These are phyloP conservation scores for Lodderomyces beijingensis DNA, from an alignment of 1,139 yeast genomes.

Conservation along the genomic window DNA sequence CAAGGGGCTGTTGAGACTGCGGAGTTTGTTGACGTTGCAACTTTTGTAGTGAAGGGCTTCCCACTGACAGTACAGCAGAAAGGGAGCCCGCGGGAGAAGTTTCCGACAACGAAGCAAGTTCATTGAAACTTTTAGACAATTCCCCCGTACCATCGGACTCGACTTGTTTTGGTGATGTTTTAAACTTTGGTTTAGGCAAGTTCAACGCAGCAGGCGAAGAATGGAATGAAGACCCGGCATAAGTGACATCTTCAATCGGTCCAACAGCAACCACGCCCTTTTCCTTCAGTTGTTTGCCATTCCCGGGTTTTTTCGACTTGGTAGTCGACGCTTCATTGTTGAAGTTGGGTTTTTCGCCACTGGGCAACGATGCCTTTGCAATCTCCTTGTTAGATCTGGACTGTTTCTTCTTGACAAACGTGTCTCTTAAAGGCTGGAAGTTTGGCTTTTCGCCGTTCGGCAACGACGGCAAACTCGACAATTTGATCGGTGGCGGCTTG, in stretches of 20 bases:
- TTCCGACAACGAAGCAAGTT: not conserved
- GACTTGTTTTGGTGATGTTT: slow-evolving; percentile 10
- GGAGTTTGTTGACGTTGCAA: slow-evolving; percentile 7
- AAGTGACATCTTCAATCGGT: slow-evolving; percentile 19
- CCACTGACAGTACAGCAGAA: no score
- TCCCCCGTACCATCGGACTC: slow-evolving; percentile 2
- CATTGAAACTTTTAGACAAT: slow-evolving; percentile 1
- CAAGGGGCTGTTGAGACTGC: slow-evolving; percentile 10
- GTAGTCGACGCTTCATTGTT: slow-evolving; percentile 10
- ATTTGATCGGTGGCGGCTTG: slow-evolving; percentile 5
- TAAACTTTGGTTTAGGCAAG: slow-evolving; percentile 54
- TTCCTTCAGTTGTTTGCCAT: slow-evolving; percentile 15
- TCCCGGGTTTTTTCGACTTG: slow-evolving; percentile 12
- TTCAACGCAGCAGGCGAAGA: slow-evolving; percentile 56
- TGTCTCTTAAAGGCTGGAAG: slow-evolving; percentile 16
- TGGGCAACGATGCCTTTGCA: slow-evolving; percentile 19
- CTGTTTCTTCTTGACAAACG: slow-evolving; percentile 13
- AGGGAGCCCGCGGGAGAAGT: no score
- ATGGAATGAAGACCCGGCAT: slow-evolving; percentile 58
- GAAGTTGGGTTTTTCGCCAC: slow-evolving; percentile 33
- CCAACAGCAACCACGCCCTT: slow-evolving; percentile 16
- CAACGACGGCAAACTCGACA: slow-evolving; percentile 16
- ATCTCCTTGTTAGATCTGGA: slow-evolving; percentile 3
- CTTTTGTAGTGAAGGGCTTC: no score
- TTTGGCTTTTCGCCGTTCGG: slow-evolving; percentile 35